phyloP scores from a whole-genome alignment of 2,329 filamentous ascomycete species.

The Ascochyta fabae region DNA sequence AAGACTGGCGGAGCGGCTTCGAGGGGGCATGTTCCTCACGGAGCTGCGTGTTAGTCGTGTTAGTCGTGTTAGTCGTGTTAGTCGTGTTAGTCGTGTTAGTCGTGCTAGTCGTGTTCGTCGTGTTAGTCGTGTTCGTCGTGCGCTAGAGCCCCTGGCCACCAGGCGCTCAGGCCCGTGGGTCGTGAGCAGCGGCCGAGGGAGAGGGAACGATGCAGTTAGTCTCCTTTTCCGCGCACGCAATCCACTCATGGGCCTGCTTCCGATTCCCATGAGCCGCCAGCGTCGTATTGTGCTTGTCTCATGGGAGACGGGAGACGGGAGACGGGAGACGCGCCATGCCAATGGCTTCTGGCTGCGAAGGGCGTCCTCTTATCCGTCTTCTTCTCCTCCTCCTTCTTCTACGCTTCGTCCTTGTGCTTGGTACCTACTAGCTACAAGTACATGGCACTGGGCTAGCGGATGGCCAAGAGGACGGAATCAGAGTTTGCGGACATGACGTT shows the following conservation, averaged over 20 bases:
- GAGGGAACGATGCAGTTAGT: constrained; percentile 15
- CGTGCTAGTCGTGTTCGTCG: constrained; percentile 15
- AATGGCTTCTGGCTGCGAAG: neutral
- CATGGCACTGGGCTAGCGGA: neutral
- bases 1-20: constrained; percentile 33
- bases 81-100: constrained; percentile 18
- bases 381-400: neutral
- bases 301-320: too few relatives aligned
- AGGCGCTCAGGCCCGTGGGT: constrained; percentile 27
- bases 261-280: neutral
- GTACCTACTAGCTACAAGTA: too few relatives aligned
- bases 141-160: constrained; percentile 39
- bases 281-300: too few relatives aligned
- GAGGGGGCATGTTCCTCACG: constrained; percentile 42
- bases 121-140: constrained; percentile 22
- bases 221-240: constrained; percentile 15
- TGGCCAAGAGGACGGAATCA: constrained; percentile 1
- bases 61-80: constrained; percentile 24
- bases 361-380: neutral
- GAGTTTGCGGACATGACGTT: constrained; percentile 19
- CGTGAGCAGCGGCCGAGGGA: constrained; percentile 18
- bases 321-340: too few relatives aligned
- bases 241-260: constrained; percentile 11
- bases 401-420: neutral
- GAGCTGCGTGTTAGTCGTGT: constrained; percentile 15